A percentile compares a stretch with the other conserved stretches of the same genome.
phyloP scores from a whole-genome alignment of 305 asterid genomes.

The Rubia peregrina region DNA sequence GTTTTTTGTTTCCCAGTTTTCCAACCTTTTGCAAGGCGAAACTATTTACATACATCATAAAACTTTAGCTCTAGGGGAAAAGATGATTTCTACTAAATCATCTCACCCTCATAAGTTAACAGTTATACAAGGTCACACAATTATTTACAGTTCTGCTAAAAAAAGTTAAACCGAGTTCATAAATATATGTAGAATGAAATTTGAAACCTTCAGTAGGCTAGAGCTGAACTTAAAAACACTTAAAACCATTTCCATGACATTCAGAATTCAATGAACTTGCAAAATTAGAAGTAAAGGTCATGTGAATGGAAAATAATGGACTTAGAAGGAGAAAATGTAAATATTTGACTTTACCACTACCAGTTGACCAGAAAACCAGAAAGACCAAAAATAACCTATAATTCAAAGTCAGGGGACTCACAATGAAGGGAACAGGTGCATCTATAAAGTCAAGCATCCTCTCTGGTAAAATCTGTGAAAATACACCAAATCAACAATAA shows the following conservation, averaged over 20 bases:
- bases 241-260: not conserved
- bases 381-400: not conserved
- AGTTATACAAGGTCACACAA: not conserved
- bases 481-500: conserved; percentile 10
- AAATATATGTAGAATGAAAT: not conserved
- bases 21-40: not conserved
- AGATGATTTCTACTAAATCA: not conserved
- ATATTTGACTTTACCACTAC: not conserved
- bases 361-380: not conserved
- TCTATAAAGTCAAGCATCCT: conserved; percentile 93
- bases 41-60: not conserved
- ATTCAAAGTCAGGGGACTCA: conserved; percentile 33
- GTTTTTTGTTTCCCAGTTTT: not conserved
- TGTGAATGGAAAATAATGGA: not conserved
- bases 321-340: not conserved
- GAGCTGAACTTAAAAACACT: not conserved
- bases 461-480: conserved; percentile 76
- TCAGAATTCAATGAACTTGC: not conserved
- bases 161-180: not conserved
- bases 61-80: not conserved
- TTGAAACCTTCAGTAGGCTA: not conserved
- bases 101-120: not conserved
- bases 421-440: conserved; percentile 97
- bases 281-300: not conserved
- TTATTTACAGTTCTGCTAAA: not conserved